Percentiles rank a stretch among this genome's conserved stretches.
phyloP scores from a whole-genome alignment of 768 basidiomycete genomes.

The Amanita pallidorosea region DNA sequence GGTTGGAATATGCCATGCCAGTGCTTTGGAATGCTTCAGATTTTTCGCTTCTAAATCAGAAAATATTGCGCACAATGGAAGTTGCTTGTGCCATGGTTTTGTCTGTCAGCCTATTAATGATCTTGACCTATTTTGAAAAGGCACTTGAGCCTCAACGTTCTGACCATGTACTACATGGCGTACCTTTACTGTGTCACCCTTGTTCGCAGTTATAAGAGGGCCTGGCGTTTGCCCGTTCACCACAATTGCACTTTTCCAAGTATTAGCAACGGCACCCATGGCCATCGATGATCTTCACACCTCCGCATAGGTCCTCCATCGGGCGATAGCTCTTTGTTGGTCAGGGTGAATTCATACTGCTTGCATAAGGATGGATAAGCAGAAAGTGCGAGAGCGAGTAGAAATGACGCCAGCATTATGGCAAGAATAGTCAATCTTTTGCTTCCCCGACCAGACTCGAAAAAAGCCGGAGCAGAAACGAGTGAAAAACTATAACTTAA shows the following conservation, averaged over 20 bases:
- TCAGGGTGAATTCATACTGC: background rate
- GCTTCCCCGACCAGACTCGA: background rate
- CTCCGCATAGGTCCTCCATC: conserved; percentile 9
- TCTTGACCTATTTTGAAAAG: conserved; percentile 29
- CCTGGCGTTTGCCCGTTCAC: conserved; percentile 38
- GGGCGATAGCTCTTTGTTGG: conserved; percentile 1
- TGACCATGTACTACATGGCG: background rate
- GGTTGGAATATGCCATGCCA: conserved; percentile 44
- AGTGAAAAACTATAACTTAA: background rate
- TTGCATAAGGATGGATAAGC: background rate
- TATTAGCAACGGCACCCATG: background rate
- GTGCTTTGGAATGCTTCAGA: conserved; percentile 19
- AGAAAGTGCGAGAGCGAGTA: background rate
- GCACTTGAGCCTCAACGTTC: conserved; percentile 13
- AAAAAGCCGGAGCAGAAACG: background rate
- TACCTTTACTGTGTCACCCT: conserved; percentile 11
- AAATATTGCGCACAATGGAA: conserved; percentile 17
- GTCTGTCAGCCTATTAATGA: conserved; percentile 33
- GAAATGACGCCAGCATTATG: background rate
- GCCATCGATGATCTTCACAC: background rate
- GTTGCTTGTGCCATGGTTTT: conserved; percentile 18
- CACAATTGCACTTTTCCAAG: conserved; percentile 24
- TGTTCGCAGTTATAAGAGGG: conserved; percentile 28
- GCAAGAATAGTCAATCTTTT: too few species aligned
- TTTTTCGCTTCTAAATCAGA: background rate